Evolutionary conservation across 2,329 filamentous ascomycete species (phyloP), one percentile per base, ranked within the genome.

Genomic region (Cladosporium sp.): DNA sequence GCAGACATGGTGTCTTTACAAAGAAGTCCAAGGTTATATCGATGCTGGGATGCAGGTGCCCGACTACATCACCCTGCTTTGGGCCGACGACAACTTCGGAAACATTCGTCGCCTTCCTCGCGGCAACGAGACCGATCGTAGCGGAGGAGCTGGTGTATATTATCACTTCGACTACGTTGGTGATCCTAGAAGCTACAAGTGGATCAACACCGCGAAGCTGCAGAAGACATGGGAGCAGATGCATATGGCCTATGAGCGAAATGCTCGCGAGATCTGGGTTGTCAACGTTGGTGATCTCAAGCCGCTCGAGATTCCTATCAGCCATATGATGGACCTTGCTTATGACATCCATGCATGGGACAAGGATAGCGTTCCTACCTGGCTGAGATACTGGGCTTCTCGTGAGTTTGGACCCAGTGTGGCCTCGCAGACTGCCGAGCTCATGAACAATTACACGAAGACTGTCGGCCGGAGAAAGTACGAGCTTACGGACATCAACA

Each of bases 1-100:
- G 5, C 84, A 88, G 65, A 76, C 84, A 68, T 88, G 85, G 84
- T 86, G 83, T 58, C 68, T 88, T 54, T 89, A 88, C 68, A 88
- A 87, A 62, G 85, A 89, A 63, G 84, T 89, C 2, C 83, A 85
- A 67, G 78, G 79, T 5, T 88, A 88, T 63, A 80, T 84, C 52
- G 80, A 84, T 51, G 73, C 79, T n/a, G 84, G 84, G 1, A 74
- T 88, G 62, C 68, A 70, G 2, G 76, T 86, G 64, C 67, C 84
- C 0, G 83, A 87, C 32, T 78, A 85, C 59, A 78, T 88, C 22
- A 87, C 82, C 1, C 70, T 88, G 19, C 72, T 87, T 4, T 87
- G 83, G 78, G 76, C 82, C 0, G 84, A 87, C 62, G 84, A 88
- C 67, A 87, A 61, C 39, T 61, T 54, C 73, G 83, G 83, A 9